These are phyloP conservation scores for Scheffersomyces segobiensis DNA, from an alignment of 1,139 yeast species.

Conservation along the genomic window DNA sequence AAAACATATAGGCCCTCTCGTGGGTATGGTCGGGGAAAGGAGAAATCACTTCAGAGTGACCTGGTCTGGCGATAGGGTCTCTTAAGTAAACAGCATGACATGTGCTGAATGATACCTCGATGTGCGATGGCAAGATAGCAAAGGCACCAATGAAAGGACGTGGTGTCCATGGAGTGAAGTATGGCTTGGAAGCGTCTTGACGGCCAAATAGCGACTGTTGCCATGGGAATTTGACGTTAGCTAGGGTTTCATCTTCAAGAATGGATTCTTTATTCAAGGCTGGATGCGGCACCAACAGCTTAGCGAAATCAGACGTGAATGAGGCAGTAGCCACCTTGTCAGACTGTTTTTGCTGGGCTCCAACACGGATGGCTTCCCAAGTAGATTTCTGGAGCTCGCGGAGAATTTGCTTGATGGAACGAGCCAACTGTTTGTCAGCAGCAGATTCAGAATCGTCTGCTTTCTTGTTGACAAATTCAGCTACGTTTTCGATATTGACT, in stretches of 20 bases:
- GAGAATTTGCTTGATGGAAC: conserved; percentile 54
- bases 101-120: conserved; percentile 85
- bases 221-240: conserved; percentile 64
- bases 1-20: conserved; percentile 95
- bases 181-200: conserved; percentile 70
- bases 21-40: conserved; percentile 85
- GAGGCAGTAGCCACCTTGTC: conserved; percentile 34
- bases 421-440: conserved; percentile 41
- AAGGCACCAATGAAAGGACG: conserved; percentile 92
- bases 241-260: conserved; percentile 54
- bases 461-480: conserved; percentile 30
- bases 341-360: conserved; percentile 26
- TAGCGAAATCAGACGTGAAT: conserved; percentile 59
- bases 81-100: conserved; percentile 95
- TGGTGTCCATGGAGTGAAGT: conserved; percentile 96
- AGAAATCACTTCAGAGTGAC: conserved; percentile 91
- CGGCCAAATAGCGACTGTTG: conserved; percentile 79
- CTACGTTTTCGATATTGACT: conserved; percentile 18
- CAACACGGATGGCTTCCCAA: conserved; percentile 49
- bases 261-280: conserved; percentile 54
- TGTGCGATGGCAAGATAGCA: conserved; percentile 87
- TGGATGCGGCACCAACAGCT: conserved; percentile 49
- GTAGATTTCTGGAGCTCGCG: conserved; percentile 54
- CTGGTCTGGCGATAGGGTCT: conserved; percentile 97
- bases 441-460: conserved; percentile 35